Percentiles rank a stretch among this genome's conserved stretches.
phyloP scores from a whole-genome alignment of 179 eudicot genomes.

The Silene vulgaris region DNA sequence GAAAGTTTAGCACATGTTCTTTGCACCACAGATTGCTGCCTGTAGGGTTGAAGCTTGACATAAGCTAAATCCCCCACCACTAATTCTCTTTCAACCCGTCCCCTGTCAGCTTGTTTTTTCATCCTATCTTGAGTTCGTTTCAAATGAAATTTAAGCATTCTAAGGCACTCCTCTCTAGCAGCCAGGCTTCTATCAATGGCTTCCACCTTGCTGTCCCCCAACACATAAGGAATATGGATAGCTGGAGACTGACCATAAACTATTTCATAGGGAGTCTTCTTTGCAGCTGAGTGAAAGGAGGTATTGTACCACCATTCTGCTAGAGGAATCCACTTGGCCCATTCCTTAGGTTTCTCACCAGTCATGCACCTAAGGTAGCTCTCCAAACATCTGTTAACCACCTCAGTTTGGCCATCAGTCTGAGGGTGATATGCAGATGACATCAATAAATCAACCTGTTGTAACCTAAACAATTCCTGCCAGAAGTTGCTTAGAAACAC shows the following conservation, averaged over 20 bases:
- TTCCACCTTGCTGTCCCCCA: background rate
- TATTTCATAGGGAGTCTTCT: background rate
- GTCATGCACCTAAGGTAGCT: background rate
- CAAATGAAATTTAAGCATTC: background rate
- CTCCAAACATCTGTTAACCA: background rate
- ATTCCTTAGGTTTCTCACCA: background rate
- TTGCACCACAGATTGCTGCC: background rate
- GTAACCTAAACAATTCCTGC: background rate
- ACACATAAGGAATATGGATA: background rate
- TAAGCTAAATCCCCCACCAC: background rate
- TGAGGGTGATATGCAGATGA: background rate
- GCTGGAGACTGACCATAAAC: background rate
- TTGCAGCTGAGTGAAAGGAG: background rate
- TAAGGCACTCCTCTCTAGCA: background rate
- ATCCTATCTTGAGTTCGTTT: background rate
- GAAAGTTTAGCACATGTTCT: background rate
- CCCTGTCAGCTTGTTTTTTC: background rate
- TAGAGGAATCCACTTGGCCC: background rate
- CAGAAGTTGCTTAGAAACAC: background rate
- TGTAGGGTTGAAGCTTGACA: background rate
- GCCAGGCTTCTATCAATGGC: background rate
- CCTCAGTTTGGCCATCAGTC: background rate
- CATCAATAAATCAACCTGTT: background rate
- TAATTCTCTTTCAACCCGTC: background rate
- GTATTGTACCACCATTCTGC: background rate